Evolutionary conservation across 345 rosid genomes (phyloP), one percentile per base, ranked within the genome.

Genomic region (Hirschfeldia incana): DNA sequence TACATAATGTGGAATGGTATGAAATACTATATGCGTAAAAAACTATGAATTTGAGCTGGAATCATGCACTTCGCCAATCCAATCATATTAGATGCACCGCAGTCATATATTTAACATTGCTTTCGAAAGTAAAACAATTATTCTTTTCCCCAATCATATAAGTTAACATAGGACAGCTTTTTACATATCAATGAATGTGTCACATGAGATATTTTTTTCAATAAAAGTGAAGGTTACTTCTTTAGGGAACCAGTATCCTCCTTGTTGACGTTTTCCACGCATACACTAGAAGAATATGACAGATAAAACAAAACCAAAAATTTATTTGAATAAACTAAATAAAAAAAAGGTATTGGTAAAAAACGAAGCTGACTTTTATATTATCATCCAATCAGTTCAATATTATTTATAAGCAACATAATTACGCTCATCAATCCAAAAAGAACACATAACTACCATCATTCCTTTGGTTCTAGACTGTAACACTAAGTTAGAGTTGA

Each of bases 161-260:
- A 37, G 67, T 65, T 72, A 15, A 71, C 67, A 29, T 8, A 65
- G 11, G 60, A 65, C 76, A 65, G 72, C 76, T 71, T 78, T 78
- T 78, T 55, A 65, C 69, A 72, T 66, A 65, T 42, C 39, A 73
- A 78, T 71, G 72, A 78, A 78, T 78, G 77, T 78, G 63, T 67
- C 81, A 67, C 77, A 67, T 67, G 64, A 2, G 72, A 59, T 4
- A 44, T 66, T 0, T 30, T 28, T 60, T 67, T 59, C 27, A 57
- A 65, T 17, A 65, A 78, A 78, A 78, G 82, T 67, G 68, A 61
- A 78, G 77, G 77, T 78, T 55, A 59, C 77, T 78, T 78, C 82
- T 78, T 78, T 78, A 72, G 78, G 82, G 82, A 78, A 78, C 82
- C 77, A 73, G 26, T 21, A 58, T 73, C 77, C 57, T 78, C 57